Evolutionary conservation across 2,329 filamentous ascomycete species (phyloP).

Genomic region (Cytospora mali): DNA sequence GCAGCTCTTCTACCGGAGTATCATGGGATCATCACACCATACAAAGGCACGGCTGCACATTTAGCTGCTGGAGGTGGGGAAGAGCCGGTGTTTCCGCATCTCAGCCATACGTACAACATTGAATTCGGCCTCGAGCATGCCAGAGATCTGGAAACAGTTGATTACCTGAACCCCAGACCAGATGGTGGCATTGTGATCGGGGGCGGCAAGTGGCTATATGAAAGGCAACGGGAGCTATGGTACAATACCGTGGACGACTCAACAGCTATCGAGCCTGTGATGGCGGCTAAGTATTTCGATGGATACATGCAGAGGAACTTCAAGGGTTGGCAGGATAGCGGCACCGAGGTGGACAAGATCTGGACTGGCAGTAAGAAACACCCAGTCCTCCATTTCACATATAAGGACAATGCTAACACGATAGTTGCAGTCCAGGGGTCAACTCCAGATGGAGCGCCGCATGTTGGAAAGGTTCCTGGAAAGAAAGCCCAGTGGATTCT

Average conservation of each 20-base stretch:
- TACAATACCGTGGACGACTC: conserved; percentile 31
- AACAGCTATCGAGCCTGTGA: conserved; percentile 30
- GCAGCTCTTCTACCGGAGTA: conserved; percentile 22
- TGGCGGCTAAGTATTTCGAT: conserved; percentile 31
- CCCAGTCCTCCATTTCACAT: background rate
- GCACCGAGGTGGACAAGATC: conserved; percentile 22
- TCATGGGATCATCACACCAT: conserved; percentile 21
- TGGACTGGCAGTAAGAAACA: conserved; percentile 34
- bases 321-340: conserved; percentile 32
- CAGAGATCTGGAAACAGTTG: conserved; percentile 14
- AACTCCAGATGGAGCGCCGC: conserved; percentile 22
- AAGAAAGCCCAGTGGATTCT: conserved; percentile 21
- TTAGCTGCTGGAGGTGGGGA: conserved; percentile 6
- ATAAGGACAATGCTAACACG: conserved; percentile 2
- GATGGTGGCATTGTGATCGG: conserved; percentile 28
- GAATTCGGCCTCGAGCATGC: conserved; percentile 19
- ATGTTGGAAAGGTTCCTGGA: conserved; percentile 23
- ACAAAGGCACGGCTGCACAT: conserved; percentile 25
- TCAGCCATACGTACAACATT: conserved; percentile 28
- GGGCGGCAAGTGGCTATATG: conserved; percentile 24
- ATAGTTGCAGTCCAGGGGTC: conserved; percentile 16
- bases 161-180: conserved; percentile 27
- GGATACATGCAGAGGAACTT: conserved; percentile 36
- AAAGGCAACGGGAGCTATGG: conserved; percentile 22
- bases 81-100: conserved; percentile 22